Conservation (phyloP, 2,329 filamentous ascomycete genomes). For the Botrytis galanthina region DNA sequence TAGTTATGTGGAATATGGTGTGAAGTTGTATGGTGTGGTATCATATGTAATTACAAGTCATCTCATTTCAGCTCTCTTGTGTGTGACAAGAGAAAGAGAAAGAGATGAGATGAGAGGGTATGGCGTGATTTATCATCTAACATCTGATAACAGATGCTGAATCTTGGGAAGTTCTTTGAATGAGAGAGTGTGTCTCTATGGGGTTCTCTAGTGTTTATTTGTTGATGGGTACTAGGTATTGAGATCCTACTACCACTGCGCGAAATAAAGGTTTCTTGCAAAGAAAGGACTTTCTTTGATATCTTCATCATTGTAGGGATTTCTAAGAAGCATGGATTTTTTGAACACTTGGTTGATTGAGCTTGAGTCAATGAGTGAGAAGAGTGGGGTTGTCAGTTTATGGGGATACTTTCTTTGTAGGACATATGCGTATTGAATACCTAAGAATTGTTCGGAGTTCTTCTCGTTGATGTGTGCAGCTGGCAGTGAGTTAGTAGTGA, state of each 20-base stretch:
- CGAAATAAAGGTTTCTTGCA: too few relatives aligned
- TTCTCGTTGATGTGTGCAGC: background rate
- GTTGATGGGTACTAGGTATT: background rate
- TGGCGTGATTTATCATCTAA: too few relatives aligned
- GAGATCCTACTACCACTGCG: background rate
- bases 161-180: background rate
- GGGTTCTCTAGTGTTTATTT: background rate
- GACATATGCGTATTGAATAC: background rate
- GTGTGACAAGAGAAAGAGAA: background rate
- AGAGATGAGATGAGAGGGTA: background rate
- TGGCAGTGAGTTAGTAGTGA: background rate
- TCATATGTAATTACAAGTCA: background rate
- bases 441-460: accelerated
- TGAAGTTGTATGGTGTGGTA: too few relatives aligned
- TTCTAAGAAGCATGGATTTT: background rate
- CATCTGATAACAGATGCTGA: accelerated
- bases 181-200: background rate
- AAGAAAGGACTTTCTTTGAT: accelerated
- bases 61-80: background rate
- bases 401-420: too few relatives aligned
- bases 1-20: too few relatives aligned
- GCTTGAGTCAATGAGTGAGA: background rate
- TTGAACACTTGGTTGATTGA: background rate
- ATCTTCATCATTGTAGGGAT: background rate
- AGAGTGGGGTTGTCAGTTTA: too few relatives aligned